Evolutionary conservation across 2,329 filamentous ascomycete genomes (phyloP), one percentile per base, ranked within the genome.

Genomic region (Stromatinia cepivora): DNA sequence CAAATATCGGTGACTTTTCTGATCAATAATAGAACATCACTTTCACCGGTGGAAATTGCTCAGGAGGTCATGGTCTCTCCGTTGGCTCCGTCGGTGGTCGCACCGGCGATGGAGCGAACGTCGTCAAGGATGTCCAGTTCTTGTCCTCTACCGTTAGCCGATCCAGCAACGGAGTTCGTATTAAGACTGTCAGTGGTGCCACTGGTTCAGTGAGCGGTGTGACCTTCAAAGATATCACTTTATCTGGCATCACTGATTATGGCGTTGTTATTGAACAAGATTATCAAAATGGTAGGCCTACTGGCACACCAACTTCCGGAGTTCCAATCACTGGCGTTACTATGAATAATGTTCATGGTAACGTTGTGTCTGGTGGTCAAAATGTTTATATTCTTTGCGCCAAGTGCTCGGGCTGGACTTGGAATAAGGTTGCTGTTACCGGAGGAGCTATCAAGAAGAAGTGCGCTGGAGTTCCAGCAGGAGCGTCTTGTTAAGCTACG

Each of bases 41-140:
- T n/a, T 77, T 78, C 71, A 76, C 72, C 1, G 71, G 72, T 9
- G 75, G 75, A 58, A 70, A 68, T n/a, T 78, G 76, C 69, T 72
- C 71, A 17, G 76, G 77, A 15, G 77, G 77, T 3, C 76, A 78
- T 64, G 86, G 86, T 65, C 79, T 89, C 25, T 85, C 83, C 67
- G 86, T 89, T 73, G 85, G 86, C 61, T 86, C 84, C 4, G 84
- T 88, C 20, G 86, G 86, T 52, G 84, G 84, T 15, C 84, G 85
- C 56, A 75, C 73, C 63, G 84, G 84, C 13, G 83, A 84, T 62
- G 75, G 73, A 65, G 79, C 87, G 78, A 88, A 88, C 79, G 78
- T 74, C 6, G 87, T 89, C 66, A 76, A 81, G 28, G 82, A 80
- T 64, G 82, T 89, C 25, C 80, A 79, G 34, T 84, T 89, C 72